Percentiles rank a stretch among this genome's conserved stretches.
These are phyloP conservation scores for Hortiboletus campestris DNA, from an alignment of 768 basidiomycete species.

Conservation along the genomic window DNA sequence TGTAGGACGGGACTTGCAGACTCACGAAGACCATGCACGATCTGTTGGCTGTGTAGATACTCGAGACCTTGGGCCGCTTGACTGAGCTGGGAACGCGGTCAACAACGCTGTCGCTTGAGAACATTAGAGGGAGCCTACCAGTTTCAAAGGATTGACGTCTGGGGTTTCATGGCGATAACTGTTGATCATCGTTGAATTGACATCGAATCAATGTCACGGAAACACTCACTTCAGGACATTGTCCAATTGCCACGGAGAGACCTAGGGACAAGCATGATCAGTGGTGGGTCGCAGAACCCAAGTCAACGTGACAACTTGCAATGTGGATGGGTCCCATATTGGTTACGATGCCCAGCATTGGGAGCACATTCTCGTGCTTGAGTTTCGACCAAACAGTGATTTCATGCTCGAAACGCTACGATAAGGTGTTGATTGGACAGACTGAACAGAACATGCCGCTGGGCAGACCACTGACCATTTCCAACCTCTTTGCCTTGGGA, in stretches of 20 bases:
- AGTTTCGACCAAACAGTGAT: slow-evolving; percentile 53
- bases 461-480: slow-evolving; percentile 15
- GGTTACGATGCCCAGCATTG: slow-evolving; percentile 58
- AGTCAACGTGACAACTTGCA: slow-evolving; percentile 24
- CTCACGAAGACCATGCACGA: slow-evolving; percentile 64
- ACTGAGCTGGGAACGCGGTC: slow-evolving; percentile 35
- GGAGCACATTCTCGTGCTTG: slow-evolving; percentile 42
- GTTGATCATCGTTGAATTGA: neutral
- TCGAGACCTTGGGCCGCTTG: slow-evolving; percentile 57
- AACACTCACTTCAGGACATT: slow-evolving; percentile 49
- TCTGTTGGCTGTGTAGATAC: slow-evolving; percentile 50
- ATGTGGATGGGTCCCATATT: slow-evolving; percentile 53
- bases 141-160: slow-evolving; percentile 38
- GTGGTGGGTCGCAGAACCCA: neutral
- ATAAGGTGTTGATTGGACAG: neutral
- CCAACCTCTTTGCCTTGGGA: slow-evolving; percentile 42
- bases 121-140: slow-evolving; percentile 34
- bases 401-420: slow-evolving; percentile 56
- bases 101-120: neutral
- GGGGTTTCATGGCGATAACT: slow-evolving; percentile 43
- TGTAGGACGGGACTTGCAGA: neutral
- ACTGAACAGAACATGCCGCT: neutral
- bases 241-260: slow-evolving; percentile 62
- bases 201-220: neutral
- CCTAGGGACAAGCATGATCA: slow-evolving; percentile 33